Evolutionary conservation across 2,329 filamentous ascomycete genomes (phyloP).

Genomic region (Neonectria neomacrospora): DNA sequence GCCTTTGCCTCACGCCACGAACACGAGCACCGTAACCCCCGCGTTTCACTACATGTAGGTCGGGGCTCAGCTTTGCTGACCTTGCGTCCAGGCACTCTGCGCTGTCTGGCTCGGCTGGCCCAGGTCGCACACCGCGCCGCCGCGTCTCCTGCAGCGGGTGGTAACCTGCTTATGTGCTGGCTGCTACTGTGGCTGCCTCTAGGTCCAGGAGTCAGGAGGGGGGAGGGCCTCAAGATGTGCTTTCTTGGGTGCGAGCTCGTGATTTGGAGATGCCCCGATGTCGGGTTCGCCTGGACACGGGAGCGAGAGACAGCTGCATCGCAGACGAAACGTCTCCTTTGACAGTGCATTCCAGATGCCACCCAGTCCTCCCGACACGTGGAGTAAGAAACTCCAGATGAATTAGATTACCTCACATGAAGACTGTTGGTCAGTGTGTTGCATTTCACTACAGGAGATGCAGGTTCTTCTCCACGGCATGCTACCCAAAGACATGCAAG

Average conservation of each 20-base stretch:
- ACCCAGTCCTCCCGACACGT: neutral
- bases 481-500: neutral
- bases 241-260: too few relatives aligned
- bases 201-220: neutral
- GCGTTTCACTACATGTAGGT: constrained; percentile 1
- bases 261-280: neutral
- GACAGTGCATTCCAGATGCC: neutral
- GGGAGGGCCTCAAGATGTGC: neutral
- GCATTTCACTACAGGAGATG: neutral
- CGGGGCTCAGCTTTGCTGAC: constrained; percentile 2
- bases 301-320: neutral
- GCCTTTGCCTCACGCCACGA: neutral
- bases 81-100: constrained; percentile 1
- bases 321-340: neutral
- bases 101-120: neutral
- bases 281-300: neutral
- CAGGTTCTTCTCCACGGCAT: neutral
- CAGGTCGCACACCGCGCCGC: neutral
- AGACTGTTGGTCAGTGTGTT: neutral
- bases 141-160: neutral
- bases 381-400: neutral
- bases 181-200: neutral
- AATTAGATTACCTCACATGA: neutral
- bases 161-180: neutral
- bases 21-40: constrained; percentile 2